These are phyloP conservation scores for Parsonsia alboflavescens DNA, from an alignment of 257 asterid species.

Conservation along the genomic window DNA sequence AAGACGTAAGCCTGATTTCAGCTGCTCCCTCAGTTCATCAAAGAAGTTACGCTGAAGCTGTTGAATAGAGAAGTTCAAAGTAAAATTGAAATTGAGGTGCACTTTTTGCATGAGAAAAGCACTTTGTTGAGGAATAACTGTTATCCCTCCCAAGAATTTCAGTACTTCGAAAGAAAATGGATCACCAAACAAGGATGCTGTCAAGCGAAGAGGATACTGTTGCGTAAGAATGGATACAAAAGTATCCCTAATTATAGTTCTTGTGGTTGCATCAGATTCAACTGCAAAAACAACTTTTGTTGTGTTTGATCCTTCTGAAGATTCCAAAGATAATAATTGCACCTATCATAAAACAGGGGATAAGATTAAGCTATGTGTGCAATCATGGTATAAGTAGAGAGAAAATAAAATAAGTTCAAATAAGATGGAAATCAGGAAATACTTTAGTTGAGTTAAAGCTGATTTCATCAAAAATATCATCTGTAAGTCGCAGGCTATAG, in stretches of 20 bases:
- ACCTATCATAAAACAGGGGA: conserved; percentile 26
- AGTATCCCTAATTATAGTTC: conserved; percentile 28
- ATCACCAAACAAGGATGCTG: conserved; percentile 68
- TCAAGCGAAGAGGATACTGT: conserved; percentile 41
- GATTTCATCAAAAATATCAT: conserved; percentile 75
- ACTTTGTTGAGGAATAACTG: conserved; percentile 75
- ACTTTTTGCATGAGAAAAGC: conserved; percentile 71
- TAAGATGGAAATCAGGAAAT: conserved; percentile 18
- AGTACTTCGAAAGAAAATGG: conserved; percentile 74
- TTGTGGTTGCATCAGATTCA: conserved; percentile 33
- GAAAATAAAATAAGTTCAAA: background rate
- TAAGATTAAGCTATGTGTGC: background rate
- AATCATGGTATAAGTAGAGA: background rate
- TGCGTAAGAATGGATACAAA: conserved; percentile 31
- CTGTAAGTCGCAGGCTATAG: conserved; percentile 53
- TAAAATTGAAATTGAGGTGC: conserved; percentile 82
- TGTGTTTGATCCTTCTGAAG: conserved; percentile 24
- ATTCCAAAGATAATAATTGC: conserved; percentile 29
- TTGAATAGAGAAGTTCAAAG: conserved; percentile 85
- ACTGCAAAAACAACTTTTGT: conserved; percentile 40
- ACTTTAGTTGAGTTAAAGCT: conserved; percentile 77
- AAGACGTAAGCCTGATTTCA: conserved; percentile 65
- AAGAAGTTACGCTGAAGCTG: conserved; percentile 61
- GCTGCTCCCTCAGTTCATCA: conserved; percentile 62
- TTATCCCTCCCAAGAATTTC: conserved; percentile 83